Conservation (phyloP, 345 rosid species). For the Balakata baccata region DNA sequence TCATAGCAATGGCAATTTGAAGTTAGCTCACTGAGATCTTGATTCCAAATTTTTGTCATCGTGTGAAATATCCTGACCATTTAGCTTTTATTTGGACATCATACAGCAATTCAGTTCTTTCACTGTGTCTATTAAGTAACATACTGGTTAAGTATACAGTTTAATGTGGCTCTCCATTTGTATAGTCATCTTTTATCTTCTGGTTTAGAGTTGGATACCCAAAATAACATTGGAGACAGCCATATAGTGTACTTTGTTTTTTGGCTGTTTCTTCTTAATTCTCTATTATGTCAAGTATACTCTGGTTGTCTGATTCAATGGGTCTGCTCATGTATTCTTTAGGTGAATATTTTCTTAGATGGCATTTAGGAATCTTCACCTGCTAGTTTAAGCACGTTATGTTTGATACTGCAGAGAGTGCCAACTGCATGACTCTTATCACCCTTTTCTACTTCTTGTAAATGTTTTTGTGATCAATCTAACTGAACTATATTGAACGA, state of each 20-base stretch:
- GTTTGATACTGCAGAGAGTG: not conserved
- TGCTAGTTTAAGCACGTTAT: not conserved
- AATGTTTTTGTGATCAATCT: not conserved
- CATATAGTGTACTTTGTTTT: not conserved
- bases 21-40: not conserved
- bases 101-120: not conserved
- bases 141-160: not conserved
- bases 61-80: not conserved
- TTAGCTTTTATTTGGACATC: not conserved
- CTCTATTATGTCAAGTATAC: not conserved
- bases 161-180: not conserved
- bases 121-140: not conserved
- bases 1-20: not conserved
- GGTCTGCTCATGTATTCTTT: not conserved
- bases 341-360: not conserved
- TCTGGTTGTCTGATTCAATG: not conserved
- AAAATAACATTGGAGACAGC: not conserved
- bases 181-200: not conserved
- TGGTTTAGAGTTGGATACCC: not conserved
- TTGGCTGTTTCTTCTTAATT: not conserved
- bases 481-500: not conserved
- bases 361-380: not conserved
- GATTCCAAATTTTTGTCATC: not conserved
- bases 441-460: no score
- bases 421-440: not conserved